A percentile compares a stretch with the other conserved stretches of the same genome.
Evolutionary conservation across 176 grass and related monocot genomes (phyloP).

Genomic region (Oryza officinalis): DNA sequence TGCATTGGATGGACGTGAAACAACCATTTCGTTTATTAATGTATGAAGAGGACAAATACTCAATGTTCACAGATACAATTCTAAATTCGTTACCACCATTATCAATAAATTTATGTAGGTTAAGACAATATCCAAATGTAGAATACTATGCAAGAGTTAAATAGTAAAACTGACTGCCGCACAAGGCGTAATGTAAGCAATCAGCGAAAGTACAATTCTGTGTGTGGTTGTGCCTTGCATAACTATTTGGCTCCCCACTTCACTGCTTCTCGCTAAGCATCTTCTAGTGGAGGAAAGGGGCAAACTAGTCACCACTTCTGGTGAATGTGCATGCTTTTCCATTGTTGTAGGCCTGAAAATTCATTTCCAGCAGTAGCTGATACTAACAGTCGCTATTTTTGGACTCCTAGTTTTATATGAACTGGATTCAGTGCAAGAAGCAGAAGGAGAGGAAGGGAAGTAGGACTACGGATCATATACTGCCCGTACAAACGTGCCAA

Average conservation of each 20-base stretch:
- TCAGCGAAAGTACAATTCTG: not conserved
- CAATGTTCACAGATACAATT: not conserved
- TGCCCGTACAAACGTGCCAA: not conserved
- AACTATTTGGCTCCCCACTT: not conserved
- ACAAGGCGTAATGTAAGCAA: not conserved
- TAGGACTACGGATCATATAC: no score
- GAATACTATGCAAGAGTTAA: not conserved
- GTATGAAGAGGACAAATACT: not conserved
- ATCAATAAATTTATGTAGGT: not conserved
- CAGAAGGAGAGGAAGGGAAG: not conserved
- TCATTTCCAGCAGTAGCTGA: slow-evolving; percentile 2
- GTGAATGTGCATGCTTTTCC: not conserved
- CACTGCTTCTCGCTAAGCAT: not conserved
- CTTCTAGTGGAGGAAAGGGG: not conserved
- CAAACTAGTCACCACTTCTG: not conserved
- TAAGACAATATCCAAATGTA: not conserved
- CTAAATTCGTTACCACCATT: not conserved
- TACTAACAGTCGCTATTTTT: not conserved
- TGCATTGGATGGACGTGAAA: not conserved
- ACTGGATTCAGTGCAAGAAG: not conserved
- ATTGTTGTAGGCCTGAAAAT: not conserved
- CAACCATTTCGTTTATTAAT: not conserved
- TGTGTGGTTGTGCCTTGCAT: not conserved
- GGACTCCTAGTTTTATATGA: not conserved
- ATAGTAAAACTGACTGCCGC: not conserved